Conservation (phyloP, 1,284 basidiomycete genomes). For the Termitomyces sp. region DNA sequence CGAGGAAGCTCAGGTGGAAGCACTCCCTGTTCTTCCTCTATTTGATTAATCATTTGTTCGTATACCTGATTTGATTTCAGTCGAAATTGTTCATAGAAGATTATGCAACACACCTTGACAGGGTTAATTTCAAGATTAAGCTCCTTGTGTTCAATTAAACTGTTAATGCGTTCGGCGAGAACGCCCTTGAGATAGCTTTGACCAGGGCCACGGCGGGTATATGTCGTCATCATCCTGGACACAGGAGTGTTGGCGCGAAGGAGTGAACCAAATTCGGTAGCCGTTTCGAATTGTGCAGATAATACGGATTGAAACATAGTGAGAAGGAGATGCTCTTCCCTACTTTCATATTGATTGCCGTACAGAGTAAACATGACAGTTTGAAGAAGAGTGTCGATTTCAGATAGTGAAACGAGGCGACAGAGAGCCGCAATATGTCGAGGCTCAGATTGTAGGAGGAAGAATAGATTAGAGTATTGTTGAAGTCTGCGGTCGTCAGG, state of each 20-base stretch:
- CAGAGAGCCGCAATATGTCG: constrained; percentile 95
- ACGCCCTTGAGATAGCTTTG: constrained; percentile 98
- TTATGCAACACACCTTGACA: constrained; percentile 65
- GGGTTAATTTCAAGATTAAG: constrained; percentile 98
- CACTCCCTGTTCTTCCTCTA: constrained; percentile 92
- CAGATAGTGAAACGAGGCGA: constrained; percentile 91
- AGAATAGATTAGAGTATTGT: constrained; percentile 98
- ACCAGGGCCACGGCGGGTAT: constrained; percentile 95
- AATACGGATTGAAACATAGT: constrained; percentile 99
- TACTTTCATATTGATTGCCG: constrained; percentile 98
- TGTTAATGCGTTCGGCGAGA: constrained; percentile 95
- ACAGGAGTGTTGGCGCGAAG: constrained; percentile 98
- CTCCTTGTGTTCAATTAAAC: constrained; percentile 97
- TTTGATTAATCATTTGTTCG: constrained; percentile 98
- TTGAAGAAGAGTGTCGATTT: constrained; percentile 98
- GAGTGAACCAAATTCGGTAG: constrained; percentile 95
- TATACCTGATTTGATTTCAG: constrained; percentile 59
- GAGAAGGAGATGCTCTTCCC: constrained; percentile 96
- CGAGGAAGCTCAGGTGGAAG: constrained; percentile 87
- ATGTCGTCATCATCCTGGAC: constrained; percentile 99
- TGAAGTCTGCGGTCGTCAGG: constrained; percentile 91
- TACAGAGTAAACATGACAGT: constrained; percentile 99
- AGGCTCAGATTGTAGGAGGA: constrained; percentile 96
- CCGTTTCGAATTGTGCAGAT: constrained; percentile 97
- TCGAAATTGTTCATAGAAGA: background rate